These are phyloP conservation scores for Boletus rufocinnamomeus DNA, from an alignment of 768 basidiomycete genomes.

Conservation along the genomic window DNA sequence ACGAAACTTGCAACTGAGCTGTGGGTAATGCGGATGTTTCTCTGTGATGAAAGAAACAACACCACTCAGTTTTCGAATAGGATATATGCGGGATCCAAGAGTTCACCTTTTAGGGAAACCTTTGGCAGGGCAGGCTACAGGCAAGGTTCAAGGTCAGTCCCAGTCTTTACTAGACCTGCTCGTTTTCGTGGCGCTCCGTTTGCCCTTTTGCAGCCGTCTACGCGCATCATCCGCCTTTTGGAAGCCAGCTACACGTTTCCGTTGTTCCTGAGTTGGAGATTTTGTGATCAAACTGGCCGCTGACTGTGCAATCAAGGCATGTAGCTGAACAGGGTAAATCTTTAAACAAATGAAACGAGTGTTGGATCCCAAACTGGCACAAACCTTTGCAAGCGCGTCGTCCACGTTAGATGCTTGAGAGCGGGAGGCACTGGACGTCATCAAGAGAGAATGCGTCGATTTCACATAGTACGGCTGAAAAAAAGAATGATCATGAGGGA, in stretches of 20 bases:
- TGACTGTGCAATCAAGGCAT: conserved; percentile 25
- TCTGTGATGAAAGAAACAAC: too few species aligned
- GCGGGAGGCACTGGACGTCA: conserved; percentile 70
- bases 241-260: conserved; percentile 25
- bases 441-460: conserved; percentile 66
- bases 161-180: conserved; percentile 32
- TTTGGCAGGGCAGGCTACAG: not conserved
- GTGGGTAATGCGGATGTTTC: too few species aligned
- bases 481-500: not conserved
- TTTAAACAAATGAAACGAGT: not conserved
- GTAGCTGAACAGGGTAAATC: conserved; percentile 23
- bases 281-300: conserved; percentile 28
- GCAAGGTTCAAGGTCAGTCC: conserved; percentile 16
- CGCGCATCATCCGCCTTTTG: conserved; percentile 24
- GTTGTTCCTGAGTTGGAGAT: conserved; percentile 29
- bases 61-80: too few species aligned
- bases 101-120: too few species aligned
- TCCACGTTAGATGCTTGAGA: conserved; percentile 77
- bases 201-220: conserved; percentile 30
- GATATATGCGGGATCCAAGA: too few species aligned
- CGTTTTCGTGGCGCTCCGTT: conserved; percentile 28
- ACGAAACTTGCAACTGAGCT: too few species aligned
- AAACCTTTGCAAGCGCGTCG: conserved; percentile 68
- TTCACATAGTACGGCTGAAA: conserved; percentile 62
- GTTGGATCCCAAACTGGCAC: not conserved